A percentile compares a stretch with the other conserved stretches of the same genome.
phyloP scores from a whole-genome alignment of 1,284 basidiomycete species.

The Trichosporon coremiiforme region DNA sequence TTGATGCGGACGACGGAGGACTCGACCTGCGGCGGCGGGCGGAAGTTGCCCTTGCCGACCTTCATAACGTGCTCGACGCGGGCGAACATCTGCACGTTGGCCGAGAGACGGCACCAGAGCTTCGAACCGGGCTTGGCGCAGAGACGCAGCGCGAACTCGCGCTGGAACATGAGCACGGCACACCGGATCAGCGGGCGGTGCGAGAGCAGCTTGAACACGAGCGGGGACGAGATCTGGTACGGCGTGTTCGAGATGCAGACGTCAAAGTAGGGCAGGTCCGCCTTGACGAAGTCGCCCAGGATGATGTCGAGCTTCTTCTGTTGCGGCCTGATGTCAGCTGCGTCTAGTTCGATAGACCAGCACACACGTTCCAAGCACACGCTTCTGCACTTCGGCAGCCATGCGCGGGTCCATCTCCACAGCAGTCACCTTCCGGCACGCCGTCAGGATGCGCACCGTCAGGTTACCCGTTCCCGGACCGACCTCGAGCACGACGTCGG shows the following conservation, averaged over 20 bases:
- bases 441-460: slow-evolving; percentile 90
- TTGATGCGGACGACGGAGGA: slow-evolving; percentile 87
- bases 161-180: slow-evolving; percentile 99
- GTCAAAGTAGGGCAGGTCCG: slow-evolving; percentile 94
- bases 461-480: slow-evolving; percentile 98
- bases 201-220: slow-evolving; percentile 95
- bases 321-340: slow-evolving; percentile 69
- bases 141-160: slow-evolving; percentile 92
- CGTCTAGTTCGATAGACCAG: background rate
- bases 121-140: slow-evolving; percentile 81
- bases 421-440: slow-evolving; percentile 87
- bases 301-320: slow-evolving; percentile 92
- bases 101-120: slow-evolving; percentile 92
- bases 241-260: slow-evolving; percentile 99
- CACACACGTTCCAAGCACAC: slow-evolving; percentile 95
- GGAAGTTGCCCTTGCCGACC: slow-evolving; percentile 93
- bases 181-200: slow-evolving; percentile 91
- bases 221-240: slow-evolving; percentile 96
- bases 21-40: slow-evolving; percentile 94
- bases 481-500: slow-evolving; percentile 95
- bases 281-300: slow-evolving; percentile 97
- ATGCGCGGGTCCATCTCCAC: slow-evolving; percentile 99
- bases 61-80: slow-evolving; percentile 97
- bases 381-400: slow-evolving; percentile 96
- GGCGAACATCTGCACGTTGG: slow-evolving; percentile 94